phyloP scores from a whole-genome alignment of 345 rosid genomes.

The Gossypium sturtianum region DNA sequence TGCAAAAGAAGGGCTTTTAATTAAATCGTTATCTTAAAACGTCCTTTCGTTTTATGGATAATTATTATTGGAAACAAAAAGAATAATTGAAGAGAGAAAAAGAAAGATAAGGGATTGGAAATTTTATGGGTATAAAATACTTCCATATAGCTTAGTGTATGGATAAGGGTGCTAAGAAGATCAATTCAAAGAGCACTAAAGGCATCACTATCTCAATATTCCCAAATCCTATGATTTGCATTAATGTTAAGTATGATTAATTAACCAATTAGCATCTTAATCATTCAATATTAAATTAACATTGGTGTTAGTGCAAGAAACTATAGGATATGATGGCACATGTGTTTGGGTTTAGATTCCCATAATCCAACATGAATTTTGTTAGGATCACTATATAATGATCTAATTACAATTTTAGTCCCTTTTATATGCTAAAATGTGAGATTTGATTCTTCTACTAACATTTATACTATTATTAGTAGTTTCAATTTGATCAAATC shows the following conservation, averaged over 20 bases:
- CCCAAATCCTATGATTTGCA: constrained; percentile 1
- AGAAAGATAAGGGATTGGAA: not conserved
- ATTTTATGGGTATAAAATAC: not conserved
- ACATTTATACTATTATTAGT: not conserved
- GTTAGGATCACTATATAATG: not conserved
- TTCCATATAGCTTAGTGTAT: not conserved
- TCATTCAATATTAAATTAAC: not conserved
- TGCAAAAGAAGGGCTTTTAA: not conserved
- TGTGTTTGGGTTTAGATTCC: not conserved
- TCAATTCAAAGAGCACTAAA: not conserved
- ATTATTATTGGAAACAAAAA: not conserved
- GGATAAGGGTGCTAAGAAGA: not conserved
- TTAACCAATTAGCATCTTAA: not conserved
- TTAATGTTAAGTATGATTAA: not conserved
- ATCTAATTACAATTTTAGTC: not conserved
- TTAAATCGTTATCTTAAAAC: not conserved
- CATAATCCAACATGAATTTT: not conserved
- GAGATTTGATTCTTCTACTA: not conserved
- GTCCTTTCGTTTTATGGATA: not conserved
- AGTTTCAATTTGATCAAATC: too few relatives aligned
- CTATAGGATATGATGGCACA: not conserved
- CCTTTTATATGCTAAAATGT: not conserved
- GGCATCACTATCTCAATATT: not conserved
- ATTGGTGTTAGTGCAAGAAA: not conserved
- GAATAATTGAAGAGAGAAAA: constrained; percentile 5